phyloP scores from a whole-genome alignment of 2,329 filamentous ascomycete species.

The Colletotrichum gigasporum region DNA sequence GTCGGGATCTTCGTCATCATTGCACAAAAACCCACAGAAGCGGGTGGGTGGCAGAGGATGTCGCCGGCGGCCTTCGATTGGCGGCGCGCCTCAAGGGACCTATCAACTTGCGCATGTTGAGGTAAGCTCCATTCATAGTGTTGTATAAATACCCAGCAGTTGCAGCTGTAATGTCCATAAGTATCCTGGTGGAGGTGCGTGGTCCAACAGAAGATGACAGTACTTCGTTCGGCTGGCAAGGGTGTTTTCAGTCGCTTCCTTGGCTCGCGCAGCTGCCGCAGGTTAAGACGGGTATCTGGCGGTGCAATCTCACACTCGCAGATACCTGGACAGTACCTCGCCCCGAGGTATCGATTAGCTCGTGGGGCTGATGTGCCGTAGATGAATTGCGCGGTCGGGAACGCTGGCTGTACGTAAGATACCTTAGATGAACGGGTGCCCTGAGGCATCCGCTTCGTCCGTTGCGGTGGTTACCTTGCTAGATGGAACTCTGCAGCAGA shows the following conservation, averaged over 20 bases:
- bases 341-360: constrained; percentile 16
- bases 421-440: no score
- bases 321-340: neutral
- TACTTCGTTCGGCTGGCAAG: neutral
- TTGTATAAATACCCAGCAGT: neutral
- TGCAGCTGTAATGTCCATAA: neutral
- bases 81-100: neutral
- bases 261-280: constrained; percentile 13
- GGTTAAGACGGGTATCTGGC: neutral
- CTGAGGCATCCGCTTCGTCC: no score
- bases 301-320: neutral
- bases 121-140: neutral
- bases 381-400: no score
- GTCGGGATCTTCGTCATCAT: constrained; percentile 10
- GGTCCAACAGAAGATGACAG: neutral
- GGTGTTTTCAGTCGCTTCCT: neutral
- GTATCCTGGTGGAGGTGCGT: neutral
- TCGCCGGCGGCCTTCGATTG: constrained; percentile 18
- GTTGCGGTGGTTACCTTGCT: no score
- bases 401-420: no score
- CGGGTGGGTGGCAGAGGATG: constrained; percentile 7
- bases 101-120: neutral
- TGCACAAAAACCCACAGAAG: constrained; percentile 15
- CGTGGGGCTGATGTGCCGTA: constrained; percentile 7
- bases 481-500: no score